These are phyloP conservation scores for Nidularia sp. DNA, from an alignment of 768 basidiomycete genomes.

Conservation along the genomic window DNA sequence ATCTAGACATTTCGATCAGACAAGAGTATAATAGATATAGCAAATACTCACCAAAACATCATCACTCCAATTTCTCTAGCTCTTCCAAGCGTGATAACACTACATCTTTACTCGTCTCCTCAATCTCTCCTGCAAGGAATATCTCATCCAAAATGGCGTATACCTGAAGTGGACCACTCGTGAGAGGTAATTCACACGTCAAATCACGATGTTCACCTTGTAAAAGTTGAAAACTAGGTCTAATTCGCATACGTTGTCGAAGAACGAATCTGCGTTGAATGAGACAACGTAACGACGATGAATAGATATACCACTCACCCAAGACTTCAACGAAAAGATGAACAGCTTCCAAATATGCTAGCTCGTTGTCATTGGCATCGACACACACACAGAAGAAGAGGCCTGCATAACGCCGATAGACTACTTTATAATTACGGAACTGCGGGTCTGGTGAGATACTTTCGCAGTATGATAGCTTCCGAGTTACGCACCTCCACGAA, in stretches of 20 bases:
- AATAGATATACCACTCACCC: constrained; percentile 45
- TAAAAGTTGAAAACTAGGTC: constrained; percentile 99
- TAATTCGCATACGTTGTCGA: constrained; percentile 97
- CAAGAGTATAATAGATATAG: neutral
- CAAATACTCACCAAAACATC: neutral
- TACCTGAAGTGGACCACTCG: constrained; percentile 48
- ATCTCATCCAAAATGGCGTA: constrained; percentile 98
- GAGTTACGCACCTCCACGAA: constrained; percentile 85
- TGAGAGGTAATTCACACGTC: neutral
- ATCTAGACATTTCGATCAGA: neutral
- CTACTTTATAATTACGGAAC: constrained; percentile 98
- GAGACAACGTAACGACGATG: constrained; percentile 4
- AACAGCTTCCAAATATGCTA: constrained; percentile 95
- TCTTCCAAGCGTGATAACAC: constrained; percentile 87
- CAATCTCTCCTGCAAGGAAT: constrained; percentile 96
- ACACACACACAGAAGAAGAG: constrained; percentile 98
- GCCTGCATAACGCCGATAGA: constrained; percentile 95
- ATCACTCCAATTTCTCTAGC: constrained; percentile 86
- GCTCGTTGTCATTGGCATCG: constrained; percentile 96
- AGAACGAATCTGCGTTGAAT: constrained; percentile 76
- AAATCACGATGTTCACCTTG: constrained; percentile 50
- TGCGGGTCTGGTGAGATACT: constrained; percentile 22
- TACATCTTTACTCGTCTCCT: constrained; percentile 97
- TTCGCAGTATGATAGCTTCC: constrained; percentile 2
- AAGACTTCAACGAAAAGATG: constrained; percentile 98